These are phyloP conservation scores for Przewalskia tangutica DNA, from an alignment of 257 asterid species.

Conservation along the genomic window DNA sequence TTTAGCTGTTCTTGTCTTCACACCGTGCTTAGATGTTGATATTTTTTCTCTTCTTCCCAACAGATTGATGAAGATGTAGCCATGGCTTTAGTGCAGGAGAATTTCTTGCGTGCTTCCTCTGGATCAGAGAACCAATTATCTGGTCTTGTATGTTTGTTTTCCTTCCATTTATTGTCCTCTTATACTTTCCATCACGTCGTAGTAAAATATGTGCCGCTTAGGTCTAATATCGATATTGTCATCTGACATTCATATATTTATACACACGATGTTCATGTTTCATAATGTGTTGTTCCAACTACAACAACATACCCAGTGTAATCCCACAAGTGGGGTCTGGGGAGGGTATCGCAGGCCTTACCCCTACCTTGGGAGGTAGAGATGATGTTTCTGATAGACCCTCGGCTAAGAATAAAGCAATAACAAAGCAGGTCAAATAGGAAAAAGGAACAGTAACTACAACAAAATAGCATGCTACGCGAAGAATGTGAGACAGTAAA, in stretches of 20 bases:
- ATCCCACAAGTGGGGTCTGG: too few species aligned
- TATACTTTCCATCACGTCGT: neutral
- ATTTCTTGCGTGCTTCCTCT: conserved; percentile 19
- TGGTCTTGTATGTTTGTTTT: conserved; percentile 37
- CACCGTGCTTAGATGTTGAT: neutral
- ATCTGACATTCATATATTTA: neutral
- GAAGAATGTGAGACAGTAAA: too few species aligned
- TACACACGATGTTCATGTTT: neutral
- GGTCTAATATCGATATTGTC: neutral
- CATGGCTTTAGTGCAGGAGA: conserved; percentile 44
- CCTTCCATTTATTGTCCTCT: neutral
- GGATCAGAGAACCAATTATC: conserved; percentile 24
- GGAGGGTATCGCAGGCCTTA: too few species aligned
- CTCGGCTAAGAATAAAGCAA: too few species aligned
- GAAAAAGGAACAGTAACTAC: too few species aligned
- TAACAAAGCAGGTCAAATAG: too few species aligned
- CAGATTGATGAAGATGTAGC: conserved; percentile 55
- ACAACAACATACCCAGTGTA: too few species aligned
- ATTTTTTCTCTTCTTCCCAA: conserved; percentile 6
- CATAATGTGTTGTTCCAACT: too few species aligned
- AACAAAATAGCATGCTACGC: too few species aligned
- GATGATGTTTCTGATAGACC: too few species aligned
- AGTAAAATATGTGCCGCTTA: neutral
- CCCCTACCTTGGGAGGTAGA: too few species aligned
- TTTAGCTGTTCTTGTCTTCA: neutral